Evolutionary conservation across 768 basidiomycete species (phyloP), one percentile per base, ranked within the genome.

Genomic region (Boletus sp.): DNA sequence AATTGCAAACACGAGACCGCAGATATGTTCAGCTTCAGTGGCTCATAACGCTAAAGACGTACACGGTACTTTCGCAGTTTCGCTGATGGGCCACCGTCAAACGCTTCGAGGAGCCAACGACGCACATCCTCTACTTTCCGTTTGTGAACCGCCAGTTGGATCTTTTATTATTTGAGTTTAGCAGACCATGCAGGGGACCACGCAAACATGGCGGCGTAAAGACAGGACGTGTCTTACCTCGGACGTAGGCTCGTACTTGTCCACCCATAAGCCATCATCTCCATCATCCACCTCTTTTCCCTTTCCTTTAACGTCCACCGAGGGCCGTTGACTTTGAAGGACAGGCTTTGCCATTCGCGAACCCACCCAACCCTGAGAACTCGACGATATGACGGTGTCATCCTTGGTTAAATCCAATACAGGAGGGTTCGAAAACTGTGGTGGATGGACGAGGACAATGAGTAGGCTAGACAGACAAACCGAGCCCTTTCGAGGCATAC

Each of bases 111-210:
- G 0, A 93, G 65, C 90, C 90, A 93, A 35, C 77, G 74, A 5
- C 87, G 80, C 8, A 93, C 85, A 54, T 90, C 85, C 47, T 87
- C 83, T 0, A 93, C 83, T 68, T 93, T 93, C 23, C 79, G 79
- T 51, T 83, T 79, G 71, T 95, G 89, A 34, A 94, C 87, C 4
- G 88, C 88, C 8, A 94, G 73, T 37, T 90, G 83, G 38, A 79
- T 83, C 84, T 91, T 47, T 41, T 13, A 14, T 43, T 17, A 15
- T 30, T 47, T 5, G 33, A 37, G 44, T 52, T 51, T 30, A 50
- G 39, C 9, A 33, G 44, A 30, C 17, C 46, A 47, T 35, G 14
- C 30, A 43, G 25, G 25, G n/a, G 13, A 47, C 25, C 44, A 5
- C 10, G 15, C 15, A 30, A 15, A 27, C 14, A 19, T 21, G 23